Evolutionary conservation across 805 yeast genomes (phyloP), one percentile per base, ranked within the genome.

Genomic region (Vanderwaltozyma tropicalis): DNA sequence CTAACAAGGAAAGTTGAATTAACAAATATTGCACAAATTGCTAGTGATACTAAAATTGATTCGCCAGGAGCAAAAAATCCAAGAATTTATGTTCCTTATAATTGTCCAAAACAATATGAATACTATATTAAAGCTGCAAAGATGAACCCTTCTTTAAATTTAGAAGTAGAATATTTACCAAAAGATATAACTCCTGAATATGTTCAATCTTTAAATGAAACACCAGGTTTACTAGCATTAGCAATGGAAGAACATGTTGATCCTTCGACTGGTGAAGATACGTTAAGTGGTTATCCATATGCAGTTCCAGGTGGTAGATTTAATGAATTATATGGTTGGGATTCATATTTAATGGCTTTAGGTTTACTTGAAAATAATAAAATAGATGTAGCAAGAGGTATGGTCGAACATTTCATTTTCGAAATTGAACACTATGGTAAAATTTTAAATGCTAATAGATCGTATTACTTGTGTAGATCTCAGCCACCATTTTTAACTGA

Each of bases 301-400:
- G 82, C 86, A 15, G 97, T 89, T 15, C 98, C 98, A 1, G 98
- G 98, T 16, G 97, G 98, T 20, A 68, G 98, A 45, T 89, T 89
- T 61, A 92, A 92, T 63, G 98, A 89, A 63, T 72, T 87, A 41
- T 89, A 92, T 54, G 98, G 97, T 12, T 89, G 98, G 98, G 98
- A 89, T 58, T 86, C 96, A 2, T 89, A 92, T 55, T 84, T 92
- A 80, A 87, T 80, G 54, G 75, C 92, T 0, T 61, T 87, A 16
- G 98, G 97, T 1, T 67, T 92, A 29, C 57, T 92, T 17, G 70
- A 73, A 21, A 81, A 81, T 51, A 73, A 71, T 30, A 69, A 76
- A 35, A 58, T 76, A 17, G 82, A 78, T 29, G 69, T 88, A 24
- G 89, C 96, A 9, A 68, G 78, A 48, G 95, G 94, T 0, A 85